Percentiles rank a stretch among this genome's conserved stretches.
Conservation (phyloP, 768 basidiomycete species). For the Tubosaeta brunneosetosa region DNA sequence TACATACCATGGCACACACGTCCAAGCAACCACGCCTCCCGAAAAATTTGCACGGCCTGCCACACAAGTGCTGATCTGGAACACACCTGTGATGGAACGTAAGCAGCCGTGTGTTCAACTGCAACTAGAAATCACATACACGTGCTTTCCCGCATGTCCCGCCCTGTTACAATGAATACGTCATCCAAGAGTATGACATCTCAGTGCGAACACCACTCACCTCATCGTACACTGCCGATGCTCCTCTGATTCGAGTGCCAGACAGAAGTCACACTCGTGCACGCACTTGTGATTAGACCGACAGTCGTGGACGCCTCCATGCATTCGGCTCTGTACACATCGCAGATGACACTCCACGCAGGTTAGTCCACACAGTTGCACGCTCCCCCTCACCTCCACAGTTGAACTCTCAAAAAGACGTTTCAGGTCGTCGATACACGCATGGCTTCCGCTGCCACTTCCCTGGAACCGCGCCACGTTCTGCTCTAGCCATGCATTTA, state of each 20-base stretch:
- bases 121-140: conserved; percentile 32
- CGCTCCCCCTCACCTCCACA: conserved; percentile 42
- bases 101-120: accelerated
- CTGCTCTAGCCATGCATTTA: conserved; percentile 46
- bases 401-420: conserved; percentile 39
- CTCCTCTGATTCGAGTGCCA: conserved; percentile 26
- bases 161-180: conserved; percentile 33
- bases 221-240: conserved; percentile 40
- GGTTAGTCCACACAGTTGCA: conserved; percentile 46
- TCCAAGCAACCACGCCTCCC: conserved; percentile 48
- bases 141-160: conserved; percentile 52
- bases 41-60: conserved; percentile 41
- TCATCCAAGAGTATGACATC: background rate
- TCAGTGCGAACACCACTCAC: conserved; percentile 32
- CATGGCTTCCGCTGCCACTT: conserved; percentile 20
- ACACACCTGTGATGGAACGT: conserved; percentile 39
- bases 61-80: conserved; percentile 51
- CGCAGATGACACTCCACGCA: conserved; percentile 46
- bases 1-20: conserved; percentile 48
- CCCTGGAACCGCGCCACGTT: conserved; percentile 47
- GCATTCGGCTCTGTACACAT: conserved; percentile 44
- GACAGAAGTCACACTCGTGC: conserved; percentile 39
- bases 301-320: conserved; percentile 16
- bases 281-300: conserved; percentile 37
- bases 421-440: conserved; percentile 42